Percentiles rank a stretch among this genome's conserved stretches.
Conservation (phyloP, 2,329 filamentous ascomycete species). For the Chaetomium strumarium region DNA sequence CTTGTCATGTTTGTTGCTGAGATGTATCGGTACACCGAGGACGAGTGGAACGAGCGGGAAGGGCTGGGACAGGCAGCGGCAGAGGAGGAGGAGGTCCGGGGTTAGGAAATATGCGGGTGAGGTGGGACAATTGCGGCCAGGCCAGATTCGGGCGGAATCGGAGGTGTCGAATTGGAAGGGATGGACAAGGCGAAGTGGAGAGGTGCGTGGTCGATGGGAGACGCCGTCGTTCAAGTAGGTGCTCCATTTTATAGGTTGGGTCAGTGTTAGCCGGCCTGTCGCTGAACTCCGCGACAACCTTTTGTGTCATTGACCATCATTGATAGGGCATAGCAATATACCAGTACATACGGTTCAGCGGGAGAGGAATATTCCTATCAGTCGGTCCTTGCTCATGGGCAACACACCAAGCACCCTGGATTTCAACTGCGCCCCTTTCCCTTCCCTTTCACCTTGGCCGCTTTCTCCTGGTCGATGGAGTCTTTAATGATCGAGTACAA, state of each 20-base stretch:
- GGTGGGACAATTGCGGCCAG: not conserved
- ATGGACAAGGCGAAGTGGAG: not conserved
- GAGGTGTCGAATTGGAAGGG: not conserved
- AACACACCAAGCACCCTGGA: not conserved
- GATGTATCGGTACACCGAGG: conserved; percentile 16
- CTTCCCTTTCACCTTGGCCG: conserved; percentile 34
- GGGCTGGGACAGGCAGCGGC: not conserved
- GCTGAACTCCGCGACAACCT: not conserved
- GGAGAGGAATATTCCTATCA: not conserved
- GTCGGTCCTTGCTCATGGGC: not conserved
- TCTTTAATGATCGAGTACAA: conserved; percentile 68
- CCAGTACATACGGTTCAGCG: not conserved
- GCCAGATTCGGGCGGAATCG: not conserved
- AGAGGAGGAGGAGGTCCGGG: not conserved
- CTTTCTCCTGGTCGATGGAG: conserved; percentile 57
- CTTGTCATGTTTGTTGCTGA: conserved; percentile 31
- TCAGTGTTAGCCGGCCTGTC: not conserved
- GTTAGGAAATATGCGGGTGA: not conserved
- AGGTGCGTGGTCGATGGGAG: not conserved
- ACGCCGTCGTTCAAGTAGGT: not conserved
- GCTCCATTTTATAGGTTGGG: not conserved
- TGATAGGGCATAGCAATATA: not conserved
- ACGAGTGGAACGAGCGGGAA: conserved; percentile 24
- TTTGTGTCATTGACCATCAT: not conserved
- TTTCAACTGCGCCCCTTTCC: conserved; percentile 30